Evolutionary conservation across 371 early-diverging fungal species (phyloP).

Genomic region (Rhizomucor pusillus): DNA sequence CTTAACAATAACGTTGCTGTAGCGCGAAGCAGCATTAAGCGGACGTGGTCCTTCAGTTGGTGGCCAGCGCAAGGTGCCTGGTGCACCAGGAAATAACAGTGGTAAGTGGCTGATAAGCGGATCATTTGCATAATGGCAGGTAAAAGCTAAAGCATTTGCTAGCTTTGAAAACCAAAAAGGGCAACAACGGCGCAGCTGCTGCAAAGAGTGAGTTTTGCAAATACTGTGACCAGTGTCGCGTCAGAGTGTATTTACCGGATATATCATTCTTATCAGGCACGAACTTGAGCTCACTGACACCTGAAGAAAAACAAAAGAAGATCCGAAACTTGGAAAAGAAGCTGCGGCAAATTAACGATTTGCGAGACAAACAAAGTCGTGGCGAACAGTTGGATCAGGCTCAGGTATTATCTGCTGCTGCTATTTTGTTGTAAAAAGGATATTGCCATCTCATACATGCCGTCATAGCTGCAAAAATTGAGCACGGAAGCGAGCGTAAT

Average conservation of each 20-base stretch:
- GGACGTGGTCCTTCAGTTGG: constrained; percentile 25
- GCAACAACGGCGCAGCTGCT: constrained; percentile 6
- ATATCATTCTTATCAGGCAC: constrained; percentile 3
- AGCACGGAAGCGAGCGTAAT: constrained; percentile 34
- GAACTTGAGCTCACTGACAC: constrained; percentile 11
- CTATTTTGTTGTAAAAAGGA: no score
- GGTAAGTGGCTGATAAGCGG: no score
- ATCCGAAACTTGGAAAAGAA: constrained; percentile 86
- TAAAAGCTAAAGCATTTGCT: no score
- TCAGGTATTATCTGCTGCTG: constrained; percentile 41
- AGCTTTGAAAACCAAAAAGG: constrained; percentile 1
- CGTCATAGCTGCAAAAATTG: constrained; percentile 33
- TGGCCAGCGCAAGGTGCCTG: constrained; percentile 31
- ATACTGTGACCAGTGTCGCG: no score
- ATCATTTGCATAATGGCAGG: no score
- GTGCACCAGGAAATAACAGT: constrained; percentile 14
- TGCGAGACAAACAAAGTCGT: constrained; percentile 71
- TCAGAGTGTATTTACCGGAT: no score
- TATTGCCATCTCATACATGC: no score
- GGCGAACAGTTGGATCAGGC: constrained; percentile 84
- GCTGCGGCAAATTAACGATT: constrained; percentile 82
- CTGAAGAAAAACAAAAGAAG: constrained; percentile 76
- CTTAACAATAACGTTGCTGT: not conserved
- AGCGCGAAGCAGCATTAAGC: constrained; percentile 32
- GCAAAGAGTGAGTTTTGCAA: not conserved